These are phyloP conservation scores for Lecanicillium sp. DNA, from an alignment of 2,329 filamentous ascomycete genomes.

Conservation along the genomic window DNA sequence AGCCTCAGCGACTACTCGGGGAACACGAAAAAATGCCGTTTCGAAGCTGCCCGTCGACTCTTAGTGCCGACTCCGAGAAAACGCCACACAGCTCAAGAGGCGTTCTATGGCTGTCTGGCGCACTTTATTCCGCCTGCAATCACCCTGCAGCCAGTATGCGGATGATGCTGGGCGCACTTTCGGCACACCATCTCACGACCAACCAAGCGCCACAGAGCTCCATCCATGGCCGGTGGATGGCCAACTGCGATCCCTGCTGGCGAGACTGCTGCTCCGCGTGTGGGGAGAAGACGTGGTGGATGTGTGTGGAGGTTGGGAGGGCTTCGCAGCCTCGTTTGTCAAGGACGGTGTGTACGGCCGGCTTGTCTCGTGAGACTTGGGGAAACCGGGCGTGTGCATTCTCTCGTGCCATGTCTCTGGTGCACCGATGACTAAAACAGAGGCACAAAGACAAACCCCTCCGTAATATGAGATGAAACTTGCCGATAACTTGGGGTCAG, in stretches of 20 bases:
- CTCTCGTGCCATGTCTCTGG: background rate
- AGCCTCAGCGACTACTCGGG: background rate
- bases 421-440: background rate
- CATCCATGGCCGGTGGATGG: background rate
- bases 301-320: background rate
- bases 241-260: background rate
- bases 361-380: background rate
- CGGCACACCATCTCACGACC: background rate
- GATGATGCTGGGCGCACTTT: background rate
- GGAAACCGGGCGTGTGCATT: background rate
- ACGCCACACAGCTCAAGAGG: background rate
- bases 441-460: background rate
- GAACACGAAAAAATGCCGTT: slow-evolving; percentile 2
- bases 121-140: background rate
- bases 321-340: slow-evolving; percentile 1
- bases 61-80: background rate
- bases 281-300: slow-evolving; percentile 2
- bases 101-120: background rate
- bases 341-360: background rate
- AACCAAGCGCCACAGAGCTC: background rate
- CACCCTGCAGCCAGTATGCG: background rate
- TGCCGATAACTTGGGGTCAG: background rate
- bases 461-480: background rate
- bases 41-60: background rate
- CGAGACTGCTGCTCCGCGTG: background rate